A percentile compares a stretch with the other conserved stretches of the same genome.
Evolutionary conservation across 192 early-diverging fungal genomes (phyloP).

Genomic region (Spizellomyces punctatus): DNA sequence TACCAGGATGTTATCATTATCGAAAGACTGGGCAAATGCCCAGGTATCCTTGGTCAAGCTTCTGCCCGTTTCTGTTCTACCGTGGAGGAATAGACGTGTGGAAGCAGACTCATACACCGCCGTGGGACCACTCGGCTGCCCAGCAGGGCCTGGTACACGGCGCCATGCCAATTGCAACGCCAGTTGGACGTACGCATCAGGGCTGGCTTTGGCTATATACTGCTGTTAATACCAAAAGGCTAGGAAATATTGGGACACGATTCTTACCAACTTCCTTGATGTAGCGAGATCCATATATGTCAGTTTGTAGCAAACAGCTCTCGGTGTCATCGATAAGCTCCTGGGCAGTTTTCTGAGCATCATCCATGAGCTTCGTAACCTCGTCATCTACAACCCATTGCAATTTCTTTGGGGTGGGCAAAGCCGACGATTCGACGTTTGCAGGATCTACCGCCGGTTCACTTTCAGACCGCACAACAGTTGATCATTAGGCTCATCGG

Average conservation of each 20-base stretch:
- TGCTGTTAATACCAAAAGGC: not conserved
- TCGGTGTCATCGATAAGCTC: conserved; percentile 71
- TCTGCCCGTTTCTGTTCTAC: conserved; percentile 92
- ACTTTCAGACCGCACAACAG: conserved; percentile 10
- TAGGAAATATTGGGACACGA: not conserved
- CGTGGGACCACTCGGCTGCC: conserved; percentile 31
- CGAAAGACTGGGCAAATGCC: conserved; percentile 75
- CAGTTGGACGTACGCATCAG: conserved; percentile 92
- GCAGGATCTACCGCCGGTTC: conserved; percentile 59
- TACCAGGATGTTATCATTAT: conserved; percentile 66
- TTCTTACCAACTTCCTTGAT: conserved; percentile 71
- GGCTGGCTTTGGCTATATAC: conserved; percentile 67
- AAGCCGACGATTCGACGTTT: conserved; percentile 25
- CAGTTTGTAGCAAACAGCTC: conserved; percentile 68
- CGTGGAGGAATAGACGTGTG: conserved; percentile 63
- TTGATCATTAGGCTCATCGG: not conserved
- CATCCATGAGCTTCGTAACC: conserved; percentile 56
- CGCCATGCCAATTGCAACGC: conserved; percentile 85
- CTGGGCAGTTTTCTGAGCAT: conserved; percentile 65
- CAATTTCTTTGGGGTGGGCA: conserved; percentile 65
- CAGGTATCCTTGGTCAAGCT: conserved; percentile 76
- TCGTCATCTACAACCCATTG: conserved; percentile 68
- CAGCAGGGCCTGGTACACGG: conserved; percentile 53
- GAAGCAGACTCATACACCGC: conserved; percentile 59
- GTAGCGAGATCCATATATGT: conserved; percentile 79